phyloP scores from a whole-genome alignment of 2,329 filamentous ascomycete genomes.

The Chalaropsis thielavioides region DNA sequence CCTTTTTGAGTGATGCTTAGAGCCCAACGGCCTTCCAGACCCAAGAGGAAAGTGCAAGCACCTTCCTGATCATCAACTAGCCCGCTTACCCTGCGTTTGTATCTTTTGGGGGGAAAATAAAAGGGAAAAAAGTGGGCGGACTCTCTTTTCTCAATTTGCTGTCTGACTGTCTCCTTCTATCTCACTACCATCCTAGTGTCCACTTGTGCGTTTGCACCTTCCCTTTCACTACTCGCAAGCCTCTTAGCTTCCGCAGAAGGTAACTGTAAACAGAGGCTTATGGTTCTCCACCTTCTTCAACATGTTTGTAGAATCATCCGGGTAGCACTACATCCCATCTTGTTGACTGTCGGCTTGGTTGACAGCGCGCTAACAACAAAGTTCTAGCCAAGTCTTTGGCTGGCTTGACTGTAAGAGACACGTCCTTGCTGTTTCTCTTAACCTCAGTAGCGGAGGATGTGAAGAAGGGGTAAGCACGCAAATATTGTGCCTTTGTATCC shows the following conservation, averaged over 20 bases:
- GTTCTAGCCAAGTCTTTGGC: neutral
- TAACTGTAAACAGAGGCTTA: neutral
- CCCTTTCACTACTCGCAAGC: neutral
- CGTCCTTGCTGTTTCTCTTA: no score
- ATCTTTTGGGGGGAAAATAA: neutral
- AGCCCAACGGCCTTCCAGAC: neutral
- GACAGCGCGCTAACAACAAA: neutral
- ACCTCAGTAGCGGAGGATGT: no score
- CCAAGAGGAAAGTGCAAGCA: conserved; percentile 14
- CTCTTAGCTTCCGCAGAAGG: neutral
- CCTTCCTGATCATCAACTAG: neutral
- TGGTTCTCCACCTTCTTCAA: neutral
- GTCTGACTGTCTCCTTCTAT: neutral
- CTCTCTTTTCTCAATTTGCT: neutral
- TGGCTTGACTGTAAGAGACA: neutral
- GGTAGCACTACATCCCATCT: neutral
- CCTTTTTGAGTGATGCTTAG: no score
- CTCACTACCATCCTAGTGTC: neutral
- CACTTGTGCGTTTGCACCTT: conserved; percentile 11
- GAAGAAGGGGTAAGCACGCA: no score
- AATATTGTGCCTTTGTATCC: no score
- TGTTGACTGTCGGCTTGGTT: neutral
- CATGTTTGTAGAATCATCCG: neutral
- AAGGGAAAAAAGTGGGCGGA: neutral
- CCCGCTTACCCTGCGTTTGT: neutral